These are phyloP conservation scores for Cornus controversa DNA, from an alignment of 148 eudicot species.

Conservation along the genomic window DNA sequence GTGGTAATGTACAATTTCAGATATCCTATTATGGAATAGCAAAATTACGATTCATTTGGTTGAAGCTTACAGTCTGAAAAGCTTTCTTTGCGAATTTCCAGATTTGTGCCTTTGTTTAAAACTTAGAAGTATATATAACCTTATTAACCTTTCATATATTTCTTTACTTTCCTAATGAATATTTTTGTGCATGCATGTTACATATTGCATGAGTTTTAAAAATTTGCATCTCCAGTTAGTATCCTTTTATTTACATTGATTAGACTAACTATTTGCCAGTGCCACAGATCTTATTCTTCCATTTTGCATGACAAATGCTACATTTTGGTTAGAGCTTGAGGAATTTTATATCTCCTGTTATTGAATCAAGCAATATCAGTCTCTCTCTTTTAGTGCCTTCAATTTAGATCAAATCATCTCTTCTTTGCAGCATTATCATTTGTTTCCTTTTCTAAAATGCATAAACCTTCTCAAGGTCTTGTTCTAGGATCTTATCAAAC, in stretches of 20 bases:
- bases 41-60: background rate
- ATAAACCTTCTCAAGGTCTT: background rate
- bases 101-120: too few relatives aligned
- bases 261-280: background rate
- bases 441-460: background rate
- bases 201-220: too few relatives aligned
- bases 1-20: too few relatives aligned
- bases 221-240: too few relatives aligned
- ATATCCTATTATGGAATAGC: too few relatives aligned
- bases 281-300: background rate
- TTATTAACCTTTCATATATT: too few relatives aligned
- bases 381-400: background rate
- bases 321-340: background rate
- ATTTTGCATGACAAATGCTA: background rate
- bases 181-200: too few relatives aligned
- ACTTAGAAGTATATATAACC: too few relatives aligned
- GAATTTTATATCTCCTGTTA: background rate
- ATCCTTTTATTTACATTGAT: too few relatives aligned
- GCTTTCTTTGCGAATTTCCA: too few relatives aligned
- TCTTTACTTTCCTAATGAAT: too few relatives aligned
- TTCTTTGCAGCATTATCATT: background rate
- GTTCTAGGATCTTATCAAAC: background rate
- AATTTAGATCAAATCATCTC: background rate
- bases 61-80: background rate
- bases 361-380: background rate